These are phyloP conservation scores for Senna siamea DNA, from an alignment of 306 rosid species.

Conservation along the genomic window DNA sequence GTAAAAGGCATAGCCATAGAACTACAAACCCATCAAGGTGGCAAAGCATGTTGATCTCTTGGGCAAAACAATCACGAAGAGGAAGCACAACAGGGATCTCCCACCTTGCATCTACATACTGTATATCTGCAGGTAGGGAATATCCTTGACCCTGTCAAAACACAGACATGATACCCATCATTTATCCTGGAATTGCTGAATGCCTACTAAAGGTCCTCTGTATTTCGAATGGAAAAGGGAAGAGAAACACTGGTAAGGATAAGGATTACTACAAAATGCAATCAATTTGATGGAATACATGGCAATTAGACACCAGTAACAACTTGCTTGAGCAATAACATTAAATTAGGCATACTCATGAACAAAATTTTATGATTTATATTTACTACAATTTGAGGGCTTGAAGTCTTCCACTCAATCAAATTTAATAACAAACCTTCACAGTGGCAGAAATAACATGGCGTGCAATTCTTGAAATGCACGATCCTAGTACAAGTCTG, in stretches of 20 bases:
- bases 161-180: slow-evolving; percentile 18
- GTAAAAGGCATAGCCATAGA: slow-evolving; percentile 12
- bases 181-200: not conserved
- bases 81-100: slow-evolving; percentile 85
- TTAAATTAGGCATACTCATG: not conserved
- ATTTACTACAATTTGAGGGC: not conserved
- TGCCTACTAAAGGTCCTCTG: slow-evolving; percentile 1
- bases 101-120: slow-evolving; percentile 91
- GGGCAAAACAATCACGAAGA: slow-evolving; percentile 83
- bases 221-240: not conserved
- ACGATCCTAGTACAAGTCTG: slow-evolving; percentile 77
- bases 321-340: not conserved
- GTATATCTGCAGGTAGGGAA: slow-evolving; percentile 90
- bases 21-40: slow-evolving; percentile 83
- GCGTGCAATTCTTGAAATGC: slow-evolving; percentile 85
- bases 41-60: slow-evolving; percentile 83
- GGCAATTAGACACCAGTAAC: not conserved
- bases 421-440: slow-evolving; percentile 59
- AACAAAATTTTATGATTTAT: not conserved
- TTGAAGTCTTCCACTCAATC: slow-evolving; percentile 10
- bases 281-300: not conserved
- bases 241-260: slow-evolving; percentile 17
- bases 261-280: slow-evolving; percentile 16
- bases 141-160: slow-evolving; percentile 87
- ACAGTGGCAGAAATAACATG: slow-evolving; percentile 86